These are phyloP conservation scores for Tausonia pullulans DNA, from an alignment of 1,284 basidiomycete species.

Conservation along the genomic window DNA sequence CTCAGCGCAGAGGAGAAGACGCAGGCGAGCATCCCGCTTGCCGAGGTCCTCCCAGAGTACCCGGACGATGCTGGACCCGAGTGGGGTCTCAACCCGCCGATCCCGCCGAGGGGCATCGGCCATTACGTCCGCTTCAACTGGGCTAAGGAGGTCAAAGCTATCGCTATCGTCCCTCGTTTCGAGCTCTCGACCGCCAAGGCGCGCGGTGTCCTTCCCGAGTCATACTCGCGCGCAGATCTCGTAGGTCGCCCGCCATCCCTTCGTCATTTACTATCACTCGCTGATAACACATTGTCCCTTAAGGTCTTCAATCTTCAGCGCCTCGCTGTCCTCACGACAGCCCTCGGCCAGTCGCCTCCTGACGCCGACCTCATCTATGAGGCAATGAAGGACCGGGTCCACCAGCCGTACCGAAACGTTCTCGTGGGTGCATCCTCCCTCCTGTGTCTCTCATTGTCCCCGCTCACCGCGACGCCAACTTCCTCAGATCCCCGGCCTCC, in stretches of 20 bases:
- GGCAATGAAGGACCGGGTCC: conserved; percentile 97
- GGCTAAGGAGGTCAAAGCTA: conserved; percentile 75
- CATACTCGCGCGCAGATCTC: conserved; percentile 81
- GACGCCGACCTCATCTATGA: conserved; percentile 93
- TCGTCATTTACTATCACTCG: background rate
- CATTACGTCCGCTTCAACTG: conserved; percentile 90
- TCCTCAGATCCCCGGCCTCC: conserved; percentile 79
- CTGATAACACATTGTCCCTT: conserved; percentile 4
- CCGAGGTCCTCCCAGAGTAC: conserved; percentile 94
- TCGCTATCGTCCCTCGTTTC: conserved; percentile 91
- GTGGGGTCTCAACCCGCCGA: conserved; percentile 81
- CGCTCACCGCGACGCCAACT: no score
- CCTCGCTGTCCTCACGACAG: conserved; percentile 93
- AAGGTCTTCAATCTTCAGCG: conserved; percentile 98
- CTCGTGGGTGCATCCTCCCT: conserved; percentile 45
- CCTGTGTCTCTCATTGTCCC: background rate
- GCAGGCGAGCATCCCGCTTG: conserved; percentile 80
- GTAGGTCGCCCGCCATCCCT: conserved; percentile 42
- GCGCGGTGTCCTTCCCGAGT: conserved; percentile 68
- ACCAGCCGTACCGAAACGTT: conserved; percentile 88
- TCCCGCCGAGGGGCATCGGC: conserved; percentile 81
- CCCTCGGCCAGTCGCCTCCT: conserved; percentile 78
- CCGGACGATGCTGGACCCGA: conserved; percentile 80
- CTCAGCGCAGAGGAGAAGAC: conserved; percentile 56
- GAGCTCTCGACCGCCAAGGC: conserved; percentile 95